Evolutionary conservation across 768 basidiomycete species (phyloP).

Genomic region (Lyophyllum shimeji): DNA sequence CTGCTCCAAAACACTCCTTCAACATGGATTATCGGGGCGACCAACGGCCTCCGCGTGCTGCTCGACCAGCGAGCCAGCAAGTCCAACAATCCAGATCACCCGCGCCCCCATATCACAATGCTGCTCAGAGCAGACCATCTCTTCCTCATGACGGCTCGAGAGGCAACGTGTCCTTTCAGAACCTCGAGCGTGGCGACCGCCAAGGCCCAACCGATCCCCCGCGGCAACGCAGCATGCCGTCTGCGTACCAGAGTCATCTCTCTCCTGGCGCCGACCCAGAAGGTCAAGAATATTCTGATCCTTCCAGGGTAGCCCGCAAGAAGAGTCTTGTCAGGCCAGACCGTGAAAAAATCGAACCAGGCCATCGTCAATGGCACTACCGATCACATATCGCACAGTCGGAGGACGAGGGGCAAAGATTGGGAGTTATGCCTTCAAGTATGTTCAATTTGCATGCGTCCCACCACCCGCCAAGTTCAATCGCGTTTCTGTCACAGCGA

Average conservation of each 20-base stretch:
- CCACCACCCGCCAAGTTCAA: neutral
- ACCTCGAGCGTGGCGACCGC: slow-evolving; percentile 69
- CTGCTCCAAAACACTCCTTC: slow-evolving; percentile 7
- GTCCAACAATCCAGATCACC: slow-evolving; percentile 38
- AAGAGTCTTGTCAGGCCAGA: slow-evolving; percentile 92
- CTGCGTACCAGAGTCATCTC: slow-evolving; percentile 38
- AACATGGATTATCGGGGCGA: slow-evolving; percentile 43
- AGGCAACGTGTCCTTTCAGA: slow-evolving; percentile 67
- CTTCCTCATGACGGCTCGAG: slow-evolving; percentile 34
- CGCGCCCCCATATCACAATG: slow-evolving; percentile 37
- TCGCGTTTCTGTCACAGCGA: slow-evolving; percentile 41
- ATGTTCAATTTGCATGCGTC: slow-evolving; percentile 34
- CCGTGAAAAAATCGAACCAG: slow-evolving; percentile 93
- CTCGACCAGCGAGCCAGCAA: slow-evolving; percentile 43
- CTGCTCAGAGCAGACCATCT: slow-evolving; percentile 24
- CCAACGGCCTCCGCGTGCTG: slow-evolving; percentile 55
- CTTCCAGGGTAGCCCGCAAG: slow-evolving; percentile 68
- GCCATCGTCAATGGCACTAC: slow-evolving; percentile 94
- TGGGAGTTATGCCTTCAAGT: slow-evolving; percentile 84
- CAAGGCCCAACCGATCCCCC: slow-evolving; percentile 54
- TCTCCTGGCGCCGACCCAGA: slow-evolving; percentile 40
- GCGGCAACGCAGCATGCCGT: slow-evolving; percentile 47
- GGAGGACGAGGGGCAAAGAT: slow-evolving; percentile 63
- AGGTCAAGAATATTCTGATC: slow-evolving; percentile 40
- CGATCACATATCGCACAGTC: slow-evolving; percentile 80